Evolutionary conservation across 768 basidiomycete species (phyloP), one percentile per base, ranked within the genome.

Genomic region (Leccinum olivaceopallidum): DNA sequence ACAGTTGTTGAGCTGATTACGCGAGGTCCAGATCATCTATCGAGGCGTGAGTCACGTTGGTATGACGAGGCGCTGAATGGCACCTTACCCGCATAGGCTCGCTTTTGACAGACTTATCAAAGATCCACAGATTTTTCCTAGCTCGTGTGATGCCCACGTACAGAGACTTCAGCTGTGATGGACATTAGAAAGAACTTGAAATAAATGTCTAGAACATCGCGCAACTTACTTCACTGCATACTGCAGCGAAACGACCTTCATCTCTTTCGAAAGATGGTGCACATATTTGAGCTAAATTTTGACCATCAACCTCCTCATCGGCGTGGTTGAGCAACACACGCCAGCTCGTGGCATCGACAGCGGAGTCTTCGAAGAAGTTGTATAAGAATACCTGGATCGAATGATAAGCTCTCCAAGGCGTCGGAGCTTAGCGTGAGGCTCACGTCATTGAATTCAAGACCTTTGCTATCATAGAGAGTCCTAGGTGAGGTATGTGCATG

Each of bases 141-240:
- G 88, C 87, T 47, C 89, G 72, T 0, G 89, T 90, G 16, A 89
- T 80, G 0, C 87, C 89, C 3, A 90, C 88, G 57, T 90, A 90
- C 0, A 90, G 71, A 50, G 77, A 80, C 64, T 90, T 90, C 24
- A 90, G 75, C 87, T 89, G 32, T 24, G 4, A 51, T 18, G 6
- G 6, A 26, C 3, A 18, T 71, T 32, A 61, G 30, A 20, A 10
- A 47, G 54, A 53, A 10, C 30, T n/a, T 44, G 22, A 16, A 13
- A 20, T 34, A 34, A 18, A 65, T 9, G 3, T 14, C 5, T 22
- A 5, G 5, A 49, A 8, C 13, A n/a, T 52, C 9, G 58, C 73
- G 37, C 18, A 18, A 18, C 39, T 39, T 39, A 86, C 86, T 73
- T 89, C 88, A 2, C 76, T 77, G 64, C 86, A 88, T 4, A 89